Percentiles rank a stretch among this genome's conserved stretches.
These are phyloP conservation scores for Lactarius hatsudake DNA, from an alignment of 768 basidiomycete genomes.

Conservation along the genomic window DNA sequence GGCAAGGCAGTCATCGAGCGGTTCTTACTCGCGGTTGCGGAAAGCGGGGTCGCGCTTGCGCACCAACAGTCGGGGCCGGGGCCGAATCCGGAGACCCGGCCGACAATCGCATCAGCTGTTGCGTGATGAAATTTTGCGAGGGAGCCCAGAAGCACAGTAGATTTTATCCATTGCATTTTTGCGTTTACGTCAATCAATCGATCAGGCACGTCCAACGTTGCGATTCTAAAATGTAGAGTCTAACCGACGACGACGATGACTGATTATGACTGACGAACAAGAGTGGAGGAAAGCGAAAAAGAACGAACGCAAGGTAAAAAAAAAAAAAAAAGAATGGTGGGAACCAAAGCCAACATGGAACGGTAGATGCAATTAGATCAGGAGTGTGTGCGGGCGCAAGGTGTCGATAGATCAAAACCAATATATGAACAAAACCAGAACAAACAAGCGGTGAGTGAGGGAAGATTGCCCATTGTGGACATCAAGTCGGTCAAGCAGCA, in stretches of 20 bases:
- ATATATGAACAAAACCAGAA: background rate
- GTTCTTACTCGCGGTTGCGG: conserved; percentile 58
- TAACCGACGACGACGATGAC: no score
- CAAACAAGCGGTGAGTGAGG: background rate
- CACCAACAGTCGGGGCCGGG: background rate
- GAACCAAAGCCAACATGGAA: background rate
- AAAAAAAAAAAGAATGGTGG: background rate
- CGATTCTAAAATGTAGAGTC: no score
- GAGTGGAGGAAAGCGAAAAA: background rate
- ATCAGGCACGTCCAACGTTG: background rate
- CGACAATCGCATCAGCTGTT: background rate
- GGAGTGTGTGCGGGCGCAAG: background rate
- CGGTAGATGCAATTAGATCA: background rate
- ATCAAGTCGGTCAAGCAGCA: background rate
- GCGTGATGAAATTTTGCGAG: background rate
- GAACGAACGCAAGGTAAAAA: background rate
- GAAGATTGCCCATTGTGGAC: background rate
- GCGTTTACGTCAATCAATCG: background rate
- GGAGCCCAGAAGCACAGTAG: background rate
- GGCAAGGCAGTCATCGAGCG: conserved; percentile 77
- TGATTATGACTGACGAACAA: background rate
- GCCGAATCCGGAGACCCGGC: background rate
- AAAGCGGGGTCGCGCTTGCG: conserved; percentile 18
- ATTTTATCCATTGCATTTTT: background rate
- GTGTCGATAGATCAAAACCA: background rate